Evolutionary conservation across 192 early-diverging fungal genomes (phyloP).

Genomic region (Coemansia pectinata): DNA sequence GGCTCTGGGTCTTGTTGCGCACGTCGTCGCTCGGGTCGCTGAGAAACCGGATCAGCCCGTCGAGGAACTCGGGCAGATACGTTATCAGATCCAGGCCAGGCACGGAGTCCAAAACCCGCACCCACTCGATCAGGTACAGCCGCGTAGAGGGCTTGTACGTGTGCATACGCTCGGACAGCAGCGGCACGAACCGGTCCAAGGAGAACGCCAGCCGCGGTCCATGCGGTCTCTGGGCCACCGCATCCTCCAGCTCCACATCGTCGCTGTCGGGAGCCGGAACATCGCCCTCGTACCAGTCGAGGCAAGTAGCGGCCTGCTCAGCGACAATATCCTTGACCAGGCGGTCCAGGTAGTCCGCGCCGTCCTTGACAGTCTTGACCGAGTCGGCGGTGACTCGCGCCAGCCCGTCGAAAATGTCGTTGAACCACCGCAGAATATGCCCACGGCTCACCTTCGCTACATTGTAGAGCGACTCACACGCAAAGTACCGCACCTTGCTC

Average conservation of each 20-base stretch:
- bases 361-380: slow-evolving; percentile 90
- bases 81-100: slow-evolving; percentile 92
- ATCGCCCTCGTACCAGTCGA: slow-evolving; percentile 40
- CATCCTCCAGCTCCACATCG: too few relatives aligned
- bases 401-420: slow-evolving; percentile 96
- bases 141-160: slow-evolving; percentile 87
- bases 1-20: slow-evolving; percentile 72
- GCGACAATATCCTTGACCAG: slow-evolving; percentile 97
- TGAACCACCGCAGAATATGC: slow-evolving; percentile 88
- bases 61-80: slow-evolving; percentile 91
- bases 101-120: slow-evolving; percentile 86
- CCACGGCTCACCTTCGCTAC: slow-evolving; percentile 94
- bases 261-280: too few relatives aligned
- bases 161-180: slow-evolving; percentile 89
- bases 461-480: slow-evolving; percentile 98
- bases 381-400: slow-evolving; percentile 85
- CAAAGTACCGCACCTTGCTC: slow-evolving; percentile 94
- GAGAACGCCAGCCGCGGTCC: slow-evolving; percentile 71
- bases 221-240: too few relatives aligned
- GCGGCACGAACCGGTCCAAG: slow-evolving; percentile 89
- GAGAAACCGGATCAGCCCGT: slow-evolving; percentile 87
- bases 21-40: slow-evolving; percentile 91
- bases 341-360: slow-evolving; percentile 90
- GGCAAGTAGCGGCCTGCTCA: slow-evolving; percentile 80
- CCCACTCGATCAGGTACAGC: slow-evolving; percentile 94